phyloP scores from a whole-genome alignment of 192 early-diverging fungal genomes.

The Coemansia sp. region DNA sequence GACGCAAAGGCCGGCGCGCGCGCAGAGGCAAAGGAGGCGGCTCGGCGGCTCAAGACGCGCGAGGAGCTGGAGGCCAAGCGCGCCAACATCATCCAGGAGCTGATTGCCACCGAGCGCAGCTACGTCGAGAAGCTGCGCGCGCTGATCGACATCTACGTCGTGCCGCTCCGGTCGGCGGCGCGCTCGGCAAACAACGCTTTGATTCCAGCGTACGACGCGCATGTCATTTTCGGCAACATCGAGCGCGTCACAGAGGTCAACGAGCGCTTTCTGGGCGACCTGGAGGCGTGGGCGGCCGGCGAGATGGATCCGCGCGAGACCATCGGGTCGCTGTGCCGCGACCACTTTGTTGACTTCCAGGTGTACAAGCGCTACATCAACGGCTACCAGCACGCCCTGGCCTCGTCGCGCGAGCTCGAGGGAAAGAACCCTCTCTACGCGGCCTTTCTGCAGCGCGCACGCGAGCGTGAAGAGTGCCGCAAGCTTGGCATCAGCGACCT shows the following conservation, averaged over 20 bases:
- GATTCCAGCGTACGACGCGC: constrained; percentile 57
- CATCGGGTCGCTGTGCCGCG: constrained; percentile 51
- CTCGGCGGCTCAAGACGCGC: constrained; percentile 38
- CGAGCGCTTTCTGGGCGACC: constrained; percentile 55
- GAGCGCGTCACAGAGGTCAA: constrained; percentile 58
- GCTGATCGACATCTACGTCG: constrained; percentile 54
- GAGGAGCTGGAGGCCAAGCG: constrained; percentile 52
- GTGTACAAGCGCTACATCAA: constrained; percentile 64
- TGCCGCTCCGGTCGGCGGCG: constrained; percentile 55
- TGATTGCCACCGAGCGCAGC: constrained; percentile 60
- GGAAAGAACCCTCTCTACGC: constrained; percentile 55
- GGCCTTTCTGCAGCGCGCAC: constrained; percentile 53
- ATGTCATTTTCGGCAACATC: constrained; percentile 63
- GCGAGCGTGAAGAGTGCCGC: constrained; percentile 59
- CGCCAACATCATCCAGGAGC: constrained; percentile 57
- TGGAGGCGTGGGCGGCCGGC: constrained; percentile 40
- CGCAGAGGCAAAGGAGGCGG: background rate
- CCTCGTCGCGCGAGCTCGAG: constrained; percentile 54
- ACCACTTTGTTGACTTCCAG: constrained; percentile 60
- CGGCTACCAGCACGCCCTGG: constrained; percentile 59
- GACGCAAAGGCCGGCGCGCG: constrained; percentile 2
- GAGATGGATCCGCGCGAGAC: constrained; percentile 53
- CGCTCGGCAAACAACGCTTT: constrained; percentile 55
- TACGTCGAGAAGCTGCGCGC: constrained; percentile 61
- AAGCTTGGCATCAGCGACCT: constrained; percentile 67